These are phyloP conservation scores for Chlorella sp. DNA, from an alignment of 139 green algal species.

Conservation along the genomic window DNA sequence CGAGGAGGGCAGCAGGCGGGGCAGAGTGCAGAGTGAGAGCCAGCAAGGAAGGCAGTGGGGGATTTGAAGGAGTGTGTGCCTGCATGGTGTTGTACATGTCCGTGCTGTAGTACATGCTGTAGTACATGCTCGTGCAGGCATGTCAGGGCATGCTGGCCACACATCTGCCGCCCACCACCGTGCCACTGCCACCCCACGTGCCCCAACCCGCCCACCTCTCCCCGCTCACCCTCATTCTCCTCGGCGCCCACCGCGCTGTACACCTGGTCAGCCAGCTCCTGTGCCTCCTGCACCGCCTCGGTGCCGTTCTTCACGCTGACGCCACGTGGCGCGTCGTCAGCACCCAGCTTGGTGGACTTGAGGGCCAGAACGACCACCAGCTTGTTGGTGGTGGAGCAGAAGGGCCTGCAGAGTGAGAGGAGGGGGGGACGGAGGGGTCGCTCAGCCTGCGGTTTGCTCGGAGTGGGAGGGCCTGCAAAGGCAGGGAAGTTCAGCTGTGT, in stretches of 20 bases:
- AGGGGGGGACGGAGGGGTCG: no score
- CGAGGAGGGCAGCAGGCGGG: neutral
- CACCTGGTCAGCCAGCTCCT: neutral
- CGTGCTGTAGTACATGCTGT: no score
- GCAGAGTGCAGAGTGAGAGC: neutral
- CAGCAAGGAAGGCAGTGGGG: neutral
- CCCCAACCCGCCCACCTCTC: neutral
- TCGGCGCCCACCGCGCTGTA: neutral
- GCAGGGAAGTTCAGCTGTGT: neutral
- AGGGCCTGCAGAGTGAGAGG: neutral
- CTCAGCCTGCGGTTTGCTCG: no score
- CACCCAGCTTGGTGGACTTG: conserved; percentile 6
- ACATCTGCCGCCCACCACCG: neutral
- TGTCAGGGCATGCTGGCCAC: neutral
- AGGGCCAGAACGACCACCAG: conserved; percentile 7
- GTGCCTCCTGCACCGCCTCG: neutral
- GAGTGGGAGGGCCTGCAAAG: no score
- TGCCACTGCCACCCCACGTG: neutral
- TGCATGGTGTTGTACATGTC: neutral
- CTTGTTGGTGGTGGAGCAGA: neutral
- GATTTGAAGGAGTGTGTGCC: neutral
- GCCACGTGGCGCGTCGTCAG: neutral
- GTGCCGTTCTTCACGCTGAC: neutral
- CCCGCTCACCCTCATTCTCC: neutral
- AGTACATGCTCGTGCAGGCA: neutral